Evolutionary conservation across 768 basidiomycete genomes (phyloP), one percentile per base, ranked within the genome.

Genomic region (Mycena leptocephala): DNA sequence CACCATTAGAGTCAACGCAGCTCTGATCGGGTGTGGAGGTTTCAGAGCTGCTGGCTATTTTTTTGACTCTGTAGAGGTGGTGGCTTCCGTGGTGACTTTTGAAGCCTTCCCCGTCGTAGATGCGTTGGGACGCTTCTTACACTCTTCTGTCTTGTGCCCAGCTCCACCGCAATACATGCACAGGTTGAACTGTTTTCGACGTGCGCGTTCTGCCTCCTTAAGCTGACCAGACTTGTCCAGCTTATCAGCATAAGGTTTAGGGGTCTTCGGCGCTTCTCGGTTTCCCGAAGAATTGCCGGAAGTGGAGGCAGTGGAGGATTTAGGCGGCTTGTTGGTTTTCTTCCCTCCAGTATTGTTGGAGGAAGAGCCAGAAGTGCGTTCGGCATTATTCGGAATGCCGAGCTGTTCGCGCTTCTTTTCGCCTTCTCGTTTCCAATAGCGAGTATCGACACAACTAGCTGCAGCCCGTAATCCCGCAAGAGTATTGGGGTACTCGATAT

Each of bases 121-220:
- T 13, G 43, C n/a, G 16, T 3, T 13, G 6, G 61, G 35, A 1
- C 30, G 32, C 70, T 72, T 72, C 33, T 28, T 24, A 75, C 7
- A 43, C 7, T 43, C 43, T 9, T 43, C 16, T 4, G 18, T 16
- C 18, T 10, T 43, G 43, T 43, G 43, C 9, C 43, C 43, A 43
- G 43, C 43, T 10, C 43, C 43, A 4, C 43, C 43, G 18, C 43
- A 43, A 18, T 43, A 43, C 18, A 18, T 16, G 18, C 43, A 43
- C 9, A 43, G 18, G 16, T 43, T 43, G 7, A 43, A 20, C 43
- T 43, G 43, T 43, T 43, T 20, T 16, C 43, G 18, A 10, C 18
- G 43, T 43, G 7, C 43, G 24, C 65, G 41, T 72, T 86, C 85
- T 2, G 75, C 81, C 4, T 73, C 62, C 0, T 83, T 82, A 61